Conservation (phyloP, 805 yeast species). For the Candida easanensis region DNA sequence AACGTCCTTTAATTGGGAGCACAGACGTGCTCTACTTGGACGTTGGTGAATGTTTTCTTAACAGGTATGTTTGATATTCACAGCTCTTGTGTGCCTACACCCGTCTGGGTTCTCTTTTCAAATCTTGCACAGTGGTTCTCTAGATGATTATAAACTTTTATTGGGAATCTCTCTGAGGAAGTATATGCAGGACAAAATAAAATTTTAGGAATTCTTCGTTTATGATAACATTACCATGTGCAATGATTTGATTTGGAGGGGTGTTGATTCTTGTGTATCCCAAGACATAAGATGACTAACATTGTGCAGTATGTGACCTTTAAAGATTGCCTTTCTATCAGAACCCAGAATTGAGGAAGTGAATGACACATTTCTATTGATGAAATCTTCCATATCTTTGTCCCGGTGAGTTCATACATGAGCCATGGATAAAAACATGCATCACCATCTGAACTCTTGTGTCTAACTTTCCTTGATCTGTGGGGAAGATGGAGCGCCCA, state of each 20-base stretch:
- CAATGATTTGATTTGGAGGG: background rate
- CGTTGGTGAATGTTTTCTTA: background rate
- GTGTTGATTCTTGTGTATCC: background rate
- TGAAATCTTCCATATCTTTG: constrained; percentile 21
- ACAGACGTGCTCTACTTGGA: background rate
- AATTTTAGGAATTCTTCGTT: constrained; percentile 74
- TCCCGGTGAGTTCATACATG: constrained; percentile 57
- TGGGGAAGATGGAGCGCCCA: too few species aligned
- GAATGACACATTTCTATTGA: constrained; percentile 11
- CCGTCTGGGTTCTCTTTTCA: too few species aligned
- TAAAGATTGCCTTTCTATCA: too few species aligned
- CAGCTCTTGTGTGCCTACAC: too few species aligned
- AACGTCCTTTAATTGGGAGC: background rate
- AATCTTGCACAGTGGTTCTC: too few species aligned
- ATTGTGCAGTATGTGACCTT: constrained; percentile 2
- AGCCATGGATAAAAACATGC: constrained; percentile 87
- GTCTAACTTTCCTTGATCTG: background rate
- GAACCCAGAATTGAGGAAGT: background rate
- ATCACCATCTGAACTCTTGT: constrained; percentile 84
- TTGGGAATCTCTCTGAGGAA: constrained; percentile 56
- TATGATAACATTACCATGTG: constrained; percentile 41
- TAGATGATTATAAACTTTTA: constrained; percentile 34
- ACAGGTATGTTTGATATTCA: constrained; percentile 4
- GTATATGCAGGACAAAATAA: constrained; percentile 70
- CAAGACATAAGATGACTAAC: constrained; percentile 7